phyloP scores from a whole-genome alignment of 441 rosid genomes.

The Brassica hybrid region DNA sequence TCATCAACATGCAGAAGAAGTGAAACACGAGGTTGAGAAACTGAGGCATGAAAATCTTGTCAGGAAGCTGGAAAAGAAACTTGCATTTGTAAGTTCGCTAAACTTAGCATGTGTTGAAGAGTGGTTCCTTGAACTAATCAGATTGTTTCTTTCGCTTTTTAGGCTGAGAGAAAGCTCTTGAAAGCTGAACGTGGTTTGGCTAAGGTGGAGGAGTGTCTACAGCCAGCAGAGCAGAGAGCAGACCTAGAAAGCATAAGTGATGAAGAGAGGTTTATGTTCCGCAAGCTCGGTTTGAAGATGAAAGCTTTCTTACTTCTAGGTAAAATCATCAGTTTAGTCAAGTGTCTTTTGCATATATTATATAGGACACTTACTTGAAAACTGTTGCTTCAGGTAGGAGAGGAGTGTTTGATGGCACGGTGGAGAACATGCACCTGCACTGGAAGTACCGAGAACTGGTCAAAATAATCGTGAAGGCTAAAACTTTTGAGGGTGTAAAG shows the following conservation, averaged over 20 bases:
- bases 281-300: constrained; percentile 94
- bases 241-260: constrained; percentile 82
- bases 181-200: constrained; percentile 76
- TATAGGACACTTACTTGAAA: constrained; percentile 17
- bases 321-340: constrained; percentile 37
- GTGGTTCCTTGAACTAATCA: background rate
- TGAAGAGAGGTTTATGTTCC: constrained; percentile 97
- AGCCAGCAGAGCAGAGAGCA: constrained; percentile 68
- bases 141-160: constrained; percentile 25
- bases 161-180: constrained; percentile 78
- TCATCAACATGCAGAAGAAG: constrained; percentile 53
- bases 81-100: constrained; percentile 67
- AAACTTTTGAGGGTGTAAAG: constrained; percentile 80
- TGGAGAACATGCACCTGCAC: constrained; percentile 98
- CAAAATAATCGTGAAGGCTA: constrained; percentile 78
- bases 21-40: constrained; percentile 75
- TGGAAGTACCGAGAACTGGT: constrained; percentile 94
- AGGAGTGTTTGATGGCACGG: constrained; percentile 95
- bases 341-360: background rate
- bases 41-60: constrained; percentile 68
- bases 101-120: background rate
- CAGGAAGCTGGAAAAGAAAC: constrained; percentile 79
- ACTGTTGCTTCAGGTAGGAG: constrained; percentile 71
- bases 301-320: constrained; percentile 97
- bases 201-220: constrained; percentile 78